Percentiles rank a stretch among this genome's conserved stretches.
Conservation (phyloP, 2,329 filamentous ascomycete genomes). For the Alternaria brassicicola region DNA sequence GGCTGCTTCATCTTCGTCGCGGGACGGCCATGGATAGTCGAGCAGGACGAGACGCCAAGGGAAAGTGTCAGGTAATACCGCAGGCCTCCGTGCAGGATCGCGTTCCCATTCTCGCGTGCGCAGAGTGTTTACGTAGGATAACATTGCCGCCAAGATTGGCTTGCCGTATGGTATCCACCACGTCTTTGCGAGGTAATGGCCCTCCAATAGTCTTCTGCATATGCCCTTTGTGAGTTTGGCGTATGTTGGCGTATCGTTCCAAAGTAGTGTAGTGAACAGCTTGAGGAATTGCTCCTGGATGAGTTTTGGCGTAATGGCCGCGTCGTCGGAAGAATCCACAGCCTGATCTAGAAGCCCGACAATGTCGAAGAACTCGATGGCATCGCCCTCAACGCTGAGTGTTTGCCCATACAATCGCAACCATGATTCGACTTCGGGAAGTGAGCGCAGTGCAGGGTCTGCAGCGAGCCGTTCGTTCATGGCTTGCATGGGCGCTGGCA, state of each 20-base stretch:
- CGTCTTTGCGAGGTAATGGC: conserved; percentile 1
- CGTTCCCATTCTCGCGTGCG: conserved; percentile 33
- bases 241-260: conserved; percentile 16
- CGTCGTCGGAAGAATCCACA: not conserved
- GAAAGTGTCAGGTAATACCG: conserved; percentile 35
- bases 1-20: not conserved
- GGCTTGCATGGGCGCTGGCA: conserved; percentile 21
- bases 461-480: conserved; percentile 27
- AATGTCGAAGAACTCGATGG: not conserved
- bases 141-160: conserved; percentile 26
- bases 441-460: conserved; percentile 6
- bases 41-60: conserved; percentile 34
- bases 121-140: conserved; percentile 23
- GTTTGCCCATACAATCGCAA: conserved; percentile 28
- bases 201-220: not conserved
- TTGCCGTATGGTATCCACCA: conserved; percentile 22
- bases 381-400: not conserved
- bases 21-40: conserved; percentile 21
- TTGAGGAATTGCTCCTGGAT: conserved; percentile 25
- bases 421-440: conserved; percentile 28
- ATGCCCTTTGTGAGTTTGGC: not conserved
- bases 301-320: conserved; percentile 17
- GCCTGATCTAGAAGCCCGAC: conserved; percentile 2
- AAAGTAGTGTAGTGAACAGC: conserved; percentile 21
- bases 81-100: conserved; percentile 21